Conservation (phyloP, 2,329 filamentous ascomycete genomes). For the Teratosphaeria viscida region DNA sequence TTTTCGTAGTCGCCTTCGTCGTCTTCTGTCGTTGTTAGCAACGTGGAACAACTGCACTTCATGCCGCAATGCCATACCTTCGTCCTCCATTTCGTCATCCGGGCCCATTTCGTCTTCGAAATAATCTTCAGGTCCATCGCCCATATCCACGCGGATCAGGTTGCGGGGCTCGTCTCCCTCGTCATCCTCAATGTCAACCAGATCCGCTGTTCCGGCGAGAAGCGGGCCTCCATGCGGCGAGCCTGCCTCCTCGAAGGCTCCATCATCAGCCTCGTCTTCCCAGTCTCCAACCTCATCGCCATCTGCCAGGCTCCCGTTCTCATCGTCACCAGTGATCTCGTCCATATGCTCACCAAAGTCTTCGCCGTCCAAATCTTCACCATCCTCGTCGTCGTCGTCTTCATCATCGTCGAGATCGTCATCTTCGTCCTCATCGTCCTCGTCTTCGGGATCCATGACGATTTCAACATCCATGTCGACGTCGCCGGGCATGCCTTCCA, state of each 20-base stretch:
- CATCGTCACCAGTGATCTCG: constrained; percentile 38
- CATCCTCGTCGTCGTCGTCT: constrained; percentile 47
- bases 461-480: constrained; percentile 68
- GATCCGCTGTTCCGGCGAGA: constrained; percentile 28
- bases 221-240: constrained; percentile 20
- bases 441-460: constrained; percentile 67
- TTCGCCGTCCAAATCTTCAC: constrained; percentile 46
- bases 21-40: constrained; percentile 31
- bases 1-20: constrained; percentile 63
- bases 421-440: constrained; percentile 50
- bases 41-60: neutral
- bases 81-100: constrained; percentile 34
- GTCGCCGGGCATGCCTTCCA: constrained; percentile 54
- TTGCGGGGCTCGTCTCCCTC: constrained; percentile 27
- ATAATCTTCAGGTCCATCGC: constrained; percentile 39
- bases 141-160: constrained; percentile 29
- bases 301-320: constrained; percentile 34
- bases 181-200: constrained; percentile 23
- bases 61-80: constrained; percentile 7
- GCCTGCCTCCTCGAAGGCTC: constrained; percentile 6
- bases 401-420: constrained; percentile 52
- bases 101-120: constrained; percentile 50
- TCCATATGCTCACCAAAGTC: constrained; percentile 50
- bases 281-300: constrained; percentile 39
- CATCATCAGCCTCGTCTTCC: constrained; percentile 32